phyloP scores from a whole-genome alignment of 2,329 filamentous ascomycete genomes.

The Alternaria brassicae region DNA sequence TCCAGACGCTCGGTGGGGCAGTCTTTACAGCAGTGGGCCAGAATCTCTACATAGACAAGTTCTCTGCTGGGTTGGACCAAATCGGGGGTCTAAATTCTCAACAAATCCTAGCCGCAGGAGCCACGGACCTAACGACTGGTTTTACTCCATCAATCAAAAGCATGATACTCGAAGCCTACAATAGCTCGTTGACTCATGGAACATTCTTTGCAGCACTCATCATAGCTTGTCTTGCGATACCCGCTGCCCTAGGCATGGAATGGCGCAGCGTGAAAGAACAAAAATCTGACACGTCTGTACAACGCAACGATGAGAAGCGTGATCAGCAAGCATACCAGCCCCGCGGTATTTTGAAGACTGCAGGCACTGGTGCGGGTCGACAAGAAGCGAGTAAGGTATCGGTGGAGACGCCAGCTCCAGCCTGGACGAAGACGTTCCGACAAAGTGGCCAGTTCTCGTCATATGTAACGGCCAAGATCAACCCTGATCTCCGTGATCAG shows the following conservation, averaged over 20 bases:
- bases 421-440: slow-evolving; percentile 28
- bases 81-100: slow-evolving; percentile 50
- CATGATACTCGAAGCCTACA: slow-evolving; percentile 39
- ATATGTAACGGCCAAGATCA: slow-evolving; percentile 34
- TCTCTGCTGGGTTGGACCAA: slow-evolving; percentile 45
- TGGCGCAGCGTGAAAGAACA: slow-evolving; percentile 72
- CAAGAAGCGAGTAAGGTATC: background rate
- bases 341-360: slow-evolving; percentile 4
- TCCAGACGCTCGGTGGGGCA: slow-evolving; percentile 55
- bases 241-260: slow-evolving; percentile 65
- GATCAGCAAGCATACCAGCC: background rate
- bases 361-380: background rate
- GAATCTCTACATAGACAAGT: slow-evolving; percentile 55
- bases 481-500: slow-evolving; percentile 33
- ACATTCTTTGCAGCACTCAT: slow-evolving; percentile 67
- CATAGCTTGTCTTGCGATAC: slow-evolving; percentile 60
- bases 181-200: slow-evolving; percentile 37
- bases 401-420: slow-evolving; percentile 17
- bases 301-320: slow-evolving; percentile 22
- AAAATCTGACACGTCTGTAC: slow-evolving; percentile 2
- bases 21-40: slow-evolving; percentile 57
- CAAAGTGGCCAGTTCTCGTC: slow-evolving; percentile 34
- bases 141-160: slow-evolving; percentile 25
- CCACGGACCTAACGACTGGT: slow-evolving; percentile 62
- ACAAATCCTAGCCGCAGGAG: slow-evolving; percentile 55